These are phyloP conservation scores for Angomonas deanei DNA, from an alignment of 208 protist species.

Conservation along the genomic window DNA sequence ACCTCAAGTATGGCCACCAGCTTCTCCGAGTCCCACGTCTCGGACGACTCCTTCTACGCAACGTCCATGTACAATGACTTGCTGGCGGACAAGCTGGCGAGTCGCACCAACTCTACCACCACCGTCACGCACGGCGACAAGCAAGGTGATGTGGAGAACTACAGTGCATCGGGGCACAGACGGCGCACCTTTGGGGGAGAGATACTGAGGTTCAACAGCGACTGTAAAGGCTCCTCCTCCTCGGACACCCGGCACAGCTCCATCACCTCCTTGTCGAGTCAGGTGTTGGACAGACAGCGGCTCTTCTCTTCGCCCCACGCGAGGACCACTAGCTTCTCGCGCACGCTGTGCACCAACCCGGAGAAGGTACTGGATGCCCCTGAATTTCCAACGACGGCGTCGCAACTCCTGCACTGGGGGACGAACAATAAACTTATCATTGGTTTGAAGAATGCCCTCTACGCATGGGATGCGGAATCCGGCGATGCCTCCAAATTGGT, in stretches of 20 bases:
- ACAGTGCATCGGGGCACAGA: conserved; percentile 5
- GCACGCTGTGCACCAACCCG: conserved; percentile 64
- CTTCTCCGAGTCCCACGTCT: conserved; percentile 74
- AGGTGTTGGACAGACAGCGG: background rate
- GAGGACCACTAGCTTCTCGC: conserved; percentile 8
- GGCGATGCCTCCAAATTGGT: conserved; percentile 46
- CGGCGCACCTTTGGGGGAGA: conserved; percentile 33
- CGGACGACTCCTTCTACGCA: conserved; percentile 76
- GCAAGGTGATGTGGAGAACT: background rate
- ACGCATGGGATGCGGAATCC: conserved; percentile 65
- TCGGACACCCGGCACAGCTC: background rate
- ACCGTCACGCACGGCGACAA: background rate
- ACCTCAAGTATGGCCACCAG: conserved; percentile 45
- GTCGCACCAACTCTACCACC: conserved; percentile 4
- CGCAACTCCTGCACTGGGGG: conserved; percentile 80
- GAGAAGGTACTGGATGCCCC: conserved; percentile 76
- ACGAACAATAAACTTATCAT: conserved; percentile 79
- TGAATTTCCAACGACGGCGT: conserved; percentile 44
- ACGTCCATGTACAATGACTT: conserved; percentile 84
- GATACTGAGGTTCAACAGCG: conserved; percentile 26
- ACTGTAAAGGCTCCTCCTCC: background rate
- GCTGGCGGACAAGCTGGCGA: conserved; percentile 65
- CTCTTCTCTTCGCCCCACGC: conserved; percentile 3
- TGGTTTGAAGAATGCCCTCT: conserved; percentile 65
- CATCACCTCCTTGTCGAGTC: background rate